Evolutionary conservation across 2,329 filamentous ascomycete species (phyloP).

Genomic region (Scolecobasidium constrictum): DNA sequence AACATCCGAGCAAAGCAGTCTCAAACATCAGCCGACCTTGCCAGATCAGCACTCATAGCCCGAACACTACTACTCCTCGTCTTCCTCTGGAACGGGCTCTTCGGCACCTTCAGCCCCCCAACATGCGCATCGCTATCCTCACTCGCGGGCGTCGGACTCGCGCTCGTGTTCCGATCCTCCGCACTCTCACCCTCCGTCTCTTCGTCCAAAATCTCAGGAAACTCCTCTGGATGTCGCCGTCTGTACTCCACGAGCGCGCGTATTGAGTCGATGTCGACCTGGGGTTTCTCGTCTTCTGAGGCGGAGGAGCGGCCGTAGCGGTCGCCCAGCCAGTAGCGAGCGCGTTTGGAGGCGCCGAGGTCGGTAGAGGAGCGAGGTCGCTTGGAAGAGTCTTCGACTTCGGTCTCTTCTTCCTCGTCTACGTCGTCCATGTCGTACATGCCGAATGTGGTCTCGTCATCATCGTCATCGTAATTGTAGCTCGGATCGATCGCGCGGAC

Average conservation of each 20-base stretch:
- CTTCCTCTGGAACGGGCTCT: neutral
- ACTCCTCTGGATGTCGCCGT: neutral
- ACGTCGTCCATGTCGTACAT: constrained; percentile 39
- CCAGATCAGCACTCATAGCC: neutral
- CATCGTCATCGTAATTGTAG: neutral
- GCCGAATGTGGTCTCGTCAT: constrained; percentile 2
- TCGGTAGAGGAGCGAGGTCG: constrained; percentile 34
- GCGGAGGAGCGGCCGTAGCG: constrained; percentile 16
- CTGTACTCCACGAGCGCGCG: neutral
- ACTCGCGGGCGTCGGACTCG: neutral
- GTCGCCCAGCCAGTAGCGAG: constrained; percentile 79
- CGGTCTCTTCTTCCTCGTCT: constrained; percentile 2
- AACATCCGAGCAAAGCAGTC: neutral
- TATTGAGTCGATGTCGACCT: neutral
- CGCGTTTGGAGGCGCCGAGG: constrained; percentile 62
- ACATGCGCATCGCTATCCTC: neutral
- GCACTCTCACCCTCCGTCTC: neutral
- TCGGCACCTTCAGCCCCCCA: neutral
- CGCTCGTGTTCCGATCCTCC: neutral
- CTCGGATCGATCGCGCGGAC: constrained; percentile 50
- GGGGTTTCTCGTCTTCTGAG: neutral
- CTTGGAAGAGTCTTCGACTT: constrained; percentile 29
- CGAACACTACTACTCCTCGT: neutral
- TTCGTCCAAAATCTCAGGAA: neutral
- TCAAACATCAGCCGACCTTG: neutral